Percentiles rank a stretch among this genome's conserved stretches.
Evolutionary conservation across 2,329 filamentous ascomycete species (phyloP).

Genomic region (Nothopassalora personata): DNA sequence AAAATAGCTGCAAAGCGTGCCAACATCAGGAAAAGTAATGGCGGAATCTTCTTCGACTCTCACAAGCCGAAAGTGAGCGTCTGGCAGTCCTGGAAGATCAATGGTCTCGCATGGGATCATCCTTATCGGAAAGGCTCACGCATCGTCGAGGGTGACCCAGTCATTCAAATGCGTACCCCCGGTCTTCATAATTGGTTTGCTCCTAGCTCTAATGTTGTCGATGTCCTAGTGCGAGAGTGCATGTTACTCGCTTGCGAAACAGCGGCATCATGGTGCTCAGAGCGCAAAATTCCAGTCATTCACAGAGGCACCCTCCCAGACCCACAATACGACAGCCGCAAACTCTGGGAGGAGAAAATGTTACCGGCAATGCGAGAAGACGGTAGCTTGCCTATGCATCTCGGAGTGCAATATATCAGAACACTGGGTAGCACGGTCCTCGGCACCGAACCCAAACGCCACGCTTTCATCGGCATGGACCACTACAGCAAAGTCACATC

Average conservation of each 20-base stretch:
- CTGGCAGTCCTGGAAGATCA: conserved; percentile 28
- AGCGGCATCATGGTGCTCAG: conserved; percentile 49
- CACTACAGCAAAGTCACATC: conserved; percentile 56
- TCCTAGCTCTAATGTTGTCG: conserved; percentile 6
- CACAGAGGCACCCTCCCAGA: conserved; percentile 39
- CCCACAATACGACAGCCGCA: conserved; percentile 23
- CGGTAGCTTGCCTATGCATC: conserved; percentile 31
- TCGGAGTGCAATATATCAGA: conserved; percentile 40
- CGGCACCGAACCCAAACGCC: conserved; percentile 44
- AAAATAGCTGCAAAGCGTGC: conserved; percentile 33
- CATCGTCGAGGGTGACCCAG: conserved; percentile 40
- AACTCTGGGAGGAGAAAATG: conserved; percentile 33
- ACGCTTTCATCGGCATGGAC: conserved; percentile 48
- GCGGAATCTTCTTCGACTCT: conserved; percentile 35
- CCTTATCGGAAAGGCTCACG: conserved; percentile 36
- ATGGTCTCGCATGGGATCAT: conserved; percentile 39
- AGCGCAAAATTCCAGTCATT: conserved; percentile 47
- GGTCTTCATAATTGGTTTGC: conserved; percentile 33
- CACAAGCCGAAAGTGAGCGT: conserved; percentile 32
- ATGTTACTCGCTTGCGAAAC: conserved; percentile 55
- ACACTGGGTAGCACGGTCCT: conserved; percentile 40
- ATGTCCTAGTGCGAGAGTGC: conserved; percentile 38
- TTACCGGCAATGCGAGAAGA: conserved; percentile 34
- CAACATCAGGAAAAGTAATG: conserved; percentile 32
- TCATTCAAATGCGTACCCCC: conserved; percentile 36